Percentiles rank a stretch among this genome's conserved stretches.
Evolutionary conservation across 2,329 filamentous ascomycete species (phyloP).

Genomic region (Alternaria burnsii): DNA sequence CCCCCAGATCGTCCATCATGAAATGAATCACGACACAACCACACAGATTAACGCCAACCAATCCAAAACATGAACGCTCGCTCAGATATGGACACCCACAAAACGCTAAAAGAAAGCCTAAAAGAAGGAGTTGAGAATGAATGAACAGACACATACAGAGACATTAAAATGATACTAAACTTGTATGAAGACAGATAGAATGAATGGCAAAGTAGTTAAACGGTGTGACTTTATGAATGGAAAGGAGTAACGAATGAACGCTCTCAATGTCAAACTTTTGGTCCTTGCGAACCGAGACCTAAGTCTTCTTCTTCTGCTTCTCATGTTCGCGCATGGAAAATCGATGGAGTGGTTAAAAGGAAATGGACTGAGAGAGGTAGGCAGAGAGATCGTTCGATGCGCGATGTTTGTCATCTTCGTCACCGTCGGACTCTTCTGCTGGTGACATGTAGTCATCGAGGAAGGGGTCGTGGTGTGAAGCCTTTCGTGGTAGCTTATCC

Average conservation of each 20-base stretch:
- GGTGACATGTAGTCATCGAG: constrained; percentile 15
- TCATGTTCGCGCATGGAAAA: constrained; percentile 12
- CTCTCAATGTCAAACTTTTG: constrained; percentile 16
- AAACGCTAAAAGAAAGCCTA: not conserved
- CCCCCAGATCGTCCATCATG: not conserved
- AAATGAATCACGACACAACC: constrained; percentile 1
- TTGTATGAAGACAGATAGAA: constrained; percentile 1
- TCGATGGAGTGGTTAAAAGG: constrained; percentile 16
- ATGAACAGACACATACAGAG: not conserved
- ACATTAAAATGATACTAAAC: constrained; percentile 5
- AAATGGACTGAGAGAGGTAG: constrained; percentile 26
- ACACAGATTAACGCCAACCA: not conserved
- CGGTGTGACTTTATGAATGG: not conserved
- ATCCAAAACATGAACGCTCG: not conserved
- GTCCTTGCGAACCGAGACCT: constrained; percentile 16
- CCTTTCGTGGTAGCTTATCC: not conserved
- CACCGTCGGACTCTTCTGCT: constrained; percentile 11
- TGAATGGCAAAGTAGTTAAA: not conserved
- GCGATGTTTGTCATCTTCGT: constrained; percentile 7
- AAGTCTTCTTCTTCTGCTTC: constrained; percentile 7
- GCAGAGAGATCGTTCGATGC: constrained; percentile 18
- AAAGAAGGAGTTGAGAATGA: constrained; percentile 6
- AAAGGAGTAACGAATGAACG: not conserved
- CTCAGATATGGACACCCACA: not conserved
- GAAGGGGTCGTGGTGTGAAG: constrained; percentile 2